Evolutionary conservation across 2,329 filamentous ascomycete genomes (phyloP).

Genomic region (Fusarium begoniae): DNA sequence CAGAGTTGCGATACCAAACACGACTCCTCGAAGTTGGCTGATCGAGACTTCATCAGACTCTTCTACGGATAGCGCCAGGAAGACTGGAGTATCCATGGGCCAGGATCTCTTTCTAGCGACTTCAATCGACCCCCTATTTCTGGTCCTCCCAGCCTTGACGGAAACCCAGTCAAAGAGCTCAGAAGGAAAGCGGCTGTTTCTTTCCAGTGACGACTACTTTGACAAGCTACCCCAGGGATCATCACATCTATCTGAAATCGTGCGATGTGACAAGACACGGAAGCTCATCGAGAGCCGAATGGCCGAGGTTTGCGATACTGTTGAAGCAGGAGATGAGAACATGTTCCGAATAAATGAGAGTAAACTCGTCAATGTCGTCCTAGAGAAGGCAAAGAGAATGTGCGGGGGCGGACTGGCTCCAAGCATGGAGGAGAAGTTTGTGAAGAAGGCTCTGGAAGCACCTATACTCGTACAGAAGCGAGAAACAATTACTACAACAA

Average conservation of each 20-base stretch:
- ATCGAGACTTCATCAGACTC: constrained; percentile 52
- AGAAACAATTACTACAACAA: constrained; percentile 46
- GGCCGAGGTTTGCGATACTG: constrained; percentile 77
- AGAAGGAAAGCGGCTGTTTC: constrained; percentile 69
- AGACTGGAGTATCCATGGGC: constrained; percentile 62
- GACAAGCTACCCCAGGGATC: constrained; percentile 66
- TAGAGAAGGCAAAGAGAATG: constrained; percentile 78
- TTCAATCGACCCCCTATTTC: constrained; percentile 83
- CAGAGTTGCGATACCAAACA: constrained; percentile 61
- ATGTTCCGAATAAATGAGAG: constrained; percentile 83
- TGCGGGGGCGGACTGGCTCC: constrained; percentile 71
- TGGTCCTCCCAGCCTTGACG: constrained; percentile 77
- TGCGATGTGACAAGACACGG: constrained; percentile 59
- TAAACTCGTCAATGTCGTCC: constrained; percentile 73
- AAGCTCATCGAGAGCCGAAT: constrained; percentile 71
- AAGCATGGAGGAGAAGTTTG: constrained; percentile 87
- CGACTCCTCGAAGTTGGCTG: constrained; percentile 69
- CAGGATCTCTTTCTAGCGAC: constrained; percentile 87
- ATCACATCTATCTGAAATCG: constrained; percentile 66
- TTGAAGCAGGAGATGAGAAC: constrained; percentile 82
- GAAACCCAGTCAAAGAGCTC: constrained; percentile 53
- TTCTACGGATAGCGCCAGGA: constrained; percentile 15
- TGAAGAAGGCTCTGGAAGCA: constrained; percentile 77
- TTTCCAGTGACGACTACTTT: constrained; percentile 76
- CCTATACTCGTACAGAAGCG: constrained; percentile 76